Conservation (phyloP, 768 basidiomycete species). For the Tylopilus plumbeoviolaceoides region DNA sequence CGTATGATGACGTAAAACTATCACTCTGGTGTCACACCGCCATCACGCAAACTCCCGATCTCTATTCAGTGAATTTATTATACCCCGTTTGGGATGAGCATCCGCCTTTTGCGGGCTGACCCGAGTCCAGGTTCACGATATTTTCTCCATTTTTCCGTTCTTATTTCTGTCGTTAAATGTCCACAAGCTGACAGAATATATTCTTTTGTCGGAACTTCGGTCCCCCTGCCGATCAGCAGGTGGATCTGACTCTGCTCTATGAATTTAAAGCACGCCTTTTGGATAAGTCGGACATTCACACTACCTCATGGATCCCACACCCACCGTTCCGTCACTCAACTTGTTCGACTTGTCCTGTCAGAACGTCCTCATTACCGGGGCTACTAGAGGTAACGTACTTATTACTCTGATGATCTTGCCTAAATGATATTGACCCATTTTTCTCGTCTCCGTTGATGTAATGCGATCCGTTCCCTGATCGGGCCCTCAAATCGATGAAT, state of each 20-base stretch:
- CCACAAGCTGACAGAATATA: neutral
- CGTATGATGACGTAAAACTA: constrained; percentile 27
- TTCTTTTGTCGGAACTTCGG: constrained; percentile 24
- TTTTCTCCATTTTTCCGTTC: constrained; percentile 8
- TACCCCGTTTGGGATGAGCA: constrained; percentile 19
- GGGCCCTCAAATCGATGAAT: constrained; percentile 9
- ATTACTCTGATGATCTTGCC: constrained; percentile 7
- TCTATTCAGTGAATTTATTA: constrained; percentile 19
- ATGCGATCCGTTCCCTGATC: constrained; percentile 9
- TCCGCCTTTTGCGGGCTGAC: constrained; percentile 8
- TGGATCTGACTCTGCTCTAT: constrained; percentile 15
- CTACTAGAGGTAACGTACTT: constrained; percentile 59
- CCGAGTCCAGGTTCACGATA: constrained; percentile 10
- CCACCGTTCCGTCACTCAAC: constrained; percentile 42
- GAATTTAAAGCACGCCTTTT: constrained; percentile 22
- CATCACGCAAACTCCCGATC: constrained; percentile 25
- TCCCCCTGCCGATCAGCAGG: constrained; percentile 31
- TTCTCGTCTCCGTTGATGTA: constrained; percentile 11
- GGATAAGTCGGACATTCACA: constrained; percentile 1
- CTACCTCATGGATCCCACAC: constrained; percentile 49
- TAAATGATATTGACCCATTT: constrained; percentile 15
- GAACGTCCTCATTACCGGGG: constrained; percentile 77
- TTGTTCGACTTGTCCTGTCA: constrained; percentile 68
- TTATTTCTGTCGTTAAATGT: constrained; percentile 6
- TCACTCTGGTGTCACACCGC: constrained; percentile 22